Evolutionary conservation across 2,329 filamentous ascomycete species (phyloP).

Genomic region (Diplodia scrobiculata): DNA sequence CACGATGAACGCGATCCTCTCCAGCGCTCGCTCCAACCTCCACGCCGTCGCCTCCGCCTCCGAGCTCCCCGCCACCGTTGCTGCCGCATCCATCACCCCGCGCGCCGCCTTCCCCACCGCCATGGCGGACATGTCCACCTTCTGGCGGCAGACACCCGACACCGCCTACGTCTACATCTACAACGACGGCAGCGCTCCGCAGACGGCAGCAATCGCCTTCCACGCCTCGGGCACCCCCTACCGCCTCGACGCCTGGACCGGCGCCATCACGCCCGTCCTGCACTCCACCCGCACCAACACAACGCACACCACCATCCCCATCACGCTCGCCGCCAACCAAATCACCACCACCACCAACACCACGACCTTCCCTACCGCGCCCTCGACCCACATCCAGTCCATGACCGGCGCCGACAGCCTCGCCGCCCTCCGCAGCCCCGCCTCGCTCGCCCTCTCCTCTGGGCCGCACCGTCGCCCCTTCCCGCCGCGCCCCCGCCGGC

Average conservation of each 20-base stretch:
- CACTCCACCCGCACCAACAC: conserved; percentile 36
- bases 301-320: conserved; percentile 37
- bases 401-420: background rate
- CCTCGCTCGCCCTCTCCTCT: conserved; percentile 28
- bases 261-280: conserved; percentile 39
- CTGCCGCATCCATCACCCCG: conserved; percentile 40
- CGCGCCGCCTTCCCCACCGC: conserved; percentile 35
- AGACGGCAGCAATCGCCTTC: conserved; percentile 27
- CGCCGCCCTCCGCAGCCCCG: conserved; percentile 17
- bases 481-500: conserved; percentile 19
- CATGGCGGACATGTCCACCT: conserved; percentile 42
- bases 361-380: background rate
- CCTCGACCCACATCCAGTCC: background rate
- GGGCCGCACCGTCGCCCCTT: conserved; percentile 27
- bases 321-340: conserved; percentile 47
- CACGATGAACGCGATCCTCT: background rate
- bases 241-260: conserved; percentile 50
- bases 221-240: conserved; percentile 37
- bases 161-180: conserved; percentile 48
- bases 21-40: conserved; percentile 37
- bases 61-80: conserved; percentile 39
- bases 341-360: conserved; percentile 41
- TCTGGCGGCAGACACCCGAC: conserved; percentile 40
- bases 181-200: conserved; percentile 38
- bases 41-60: conserved; percentile 38